Evolutionary conservation across 345 rosid species (phyloP).

Genomic region (Jatropha curcas): DNA sequence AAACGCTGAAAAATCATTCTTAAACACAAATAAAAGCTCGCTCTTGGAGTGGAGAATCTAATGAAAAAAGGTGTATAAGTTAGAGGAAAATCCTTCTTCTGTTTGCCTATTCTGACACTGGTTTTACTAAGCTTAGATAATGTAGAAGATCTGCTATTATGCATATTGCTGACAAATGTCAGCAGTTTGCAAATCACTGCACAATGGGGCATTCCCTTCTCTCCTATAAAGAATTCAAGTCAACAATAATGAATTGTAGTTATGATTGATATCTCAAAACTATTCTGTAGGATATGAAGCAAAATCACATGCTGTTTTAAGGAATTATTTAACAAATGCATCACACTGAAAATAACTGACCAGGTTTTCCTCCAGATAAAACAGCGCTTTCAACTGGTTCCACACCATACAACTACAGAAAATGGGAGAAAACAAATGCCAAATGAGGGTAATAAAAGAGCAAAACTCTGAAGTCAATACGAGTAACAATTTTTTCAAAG

Average conservation of each 20-base stretch:
- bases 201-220: neutral
- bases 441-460: neutral
- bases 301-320: neutral
- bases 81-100: neutral
- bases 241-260: too few relatives aligned
- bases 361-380: conserved; percentile 87
- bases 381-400: conserved; percentile 86
- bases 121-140: neutral
- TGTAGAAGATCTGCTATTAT: neutral
- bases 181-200: neutral
- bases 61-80: neutral
- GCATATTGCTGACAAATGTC: neutral
- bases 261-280: too few relatives aligned
- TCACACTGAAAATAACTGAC: conserved; percentile 35
- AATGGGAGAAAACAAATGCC: conserved; percentile 14
- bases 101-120: neutral
- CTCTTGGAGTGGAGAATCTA: neutral
- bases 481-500: neutral
- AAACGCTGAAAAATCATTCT: neutral
- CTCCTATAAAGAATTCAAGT: neutral
- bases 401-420: conserved; percentile 71
- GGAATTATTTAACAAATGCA: neutral
- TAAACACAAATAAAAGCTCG: neutral
- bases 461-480: neutral
- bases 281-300: too few relatives aligned